Base-by-base conservation (phyloP, 176 grass and related monocot species). In the Melocanna baccifera region DNA sequence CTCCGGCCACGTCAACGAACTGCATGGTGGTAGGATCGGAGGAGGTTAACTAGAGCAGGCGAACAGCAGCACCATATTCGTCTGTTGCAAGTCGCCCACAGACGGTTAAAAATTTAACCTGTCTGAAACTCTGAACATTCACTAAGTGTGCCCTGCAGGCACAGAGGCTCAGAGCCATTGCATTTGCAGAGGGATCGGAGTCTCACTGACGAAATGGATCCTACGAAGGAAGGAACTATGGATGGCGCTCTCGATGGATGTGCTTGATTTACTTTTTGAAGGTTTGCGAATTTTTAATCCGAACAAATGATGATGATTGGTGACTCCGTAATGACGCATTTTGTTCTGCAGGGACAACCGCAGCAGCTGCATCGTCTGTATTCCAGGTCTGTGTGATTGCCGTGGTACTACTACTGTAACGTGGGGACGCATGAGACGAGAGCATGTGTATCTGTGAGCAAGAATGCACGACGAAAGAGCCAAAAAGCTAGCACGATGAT, bases 121-220 rank as follows among this genome's bases (percentile, higher is more conserved):
- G 36, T 71, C 67, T 71, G 36, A 30, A 34, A 34, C 32, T 34
- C 32, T 4, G 32, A 34, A 34, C 32, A 34, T 34, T 2, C 2
- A 32, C 30, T 32, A 32, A 32, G 30, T 32, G 30, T 32, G 30
- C 30, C 30, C 30, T 55, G 71, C n/a, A 22, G 16, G 14, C 40
- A 41, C 64, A 48, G 74, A 25, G 73, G 4, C 3, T 34, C 32
- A 34, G 32, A 57, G 75, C 55, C 68, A 45, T 58, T 73, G 75
- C 58, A 43, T 59, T 50, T 26, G 75, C 87, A 68, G 84, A 1
- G 81, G 81, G 87, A 84, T 89, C 67, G 75, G 75, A 32, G 86
- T 13, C 61, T 25, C 26, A 3, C 42, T 9, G 41, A 32, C 64
- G 56, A 40, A 69, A 55, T 55, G 75, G 81, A 84, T 88, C 81